These are phyloP conservation scores for Curvularia hawaiiensis DNA, from an alignment of 2,329 filamentous ascomycete genomes.

Conservation along the genomic window DNA sequence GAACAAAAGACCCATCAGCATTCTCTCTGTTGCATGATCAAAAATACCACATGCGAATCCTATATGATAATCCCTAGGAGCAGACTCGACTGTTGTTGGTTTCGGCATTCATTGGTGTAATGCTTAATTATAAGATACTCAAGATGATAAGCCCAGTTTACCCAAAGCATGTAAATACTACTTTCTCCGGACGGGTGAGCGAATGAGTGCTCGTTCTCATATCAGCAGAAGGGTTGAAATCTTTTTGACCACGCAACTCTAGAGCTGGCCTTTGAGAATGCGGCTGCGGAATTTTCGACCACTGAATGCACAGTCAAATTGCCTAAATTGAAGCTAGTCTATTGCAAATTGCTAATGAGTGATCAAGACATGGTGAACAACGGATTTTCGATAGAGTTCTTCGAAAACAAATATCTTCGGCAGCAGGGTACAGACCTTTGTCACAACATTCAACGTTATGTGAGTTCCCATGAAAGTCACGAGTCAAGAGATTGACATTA, in stretches of 20 bases:
- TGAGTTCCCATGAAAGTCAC: not conserved
- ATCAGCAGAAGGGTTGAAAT: not conserved
- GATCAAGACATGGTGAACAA: not conserved
- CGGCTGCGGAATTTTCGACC: not conserved
- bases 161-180: not conserved
- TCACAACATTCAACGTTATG: not conserved
- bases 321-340: not conserved
- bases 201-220: not conserved
- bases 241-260: not conserved
- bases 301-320: not conserved
- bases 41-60: not conserved
- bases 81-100: not conserved
- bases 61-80: not conserved
- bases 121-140: not conserved
- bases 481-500: not conserved
- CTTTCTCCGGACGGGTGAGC: not conserved
- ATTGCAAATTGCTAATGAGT: not conserved
- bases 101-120: not conserved
- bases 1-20: conserved; percentile 1
- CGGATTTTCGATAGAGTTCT: not conserved
- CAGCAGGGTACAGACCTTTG: not conserved
- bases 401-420: not conserved
- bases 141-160: not conserved
- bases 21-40: not conserved
- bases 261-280: not conserved